A percentile compares a stretch with the other conserved stretches of the same genome.
Conservation (phyloP, 2,329 filamentous ascomycete species). For the Graphium sp. region DNA sequence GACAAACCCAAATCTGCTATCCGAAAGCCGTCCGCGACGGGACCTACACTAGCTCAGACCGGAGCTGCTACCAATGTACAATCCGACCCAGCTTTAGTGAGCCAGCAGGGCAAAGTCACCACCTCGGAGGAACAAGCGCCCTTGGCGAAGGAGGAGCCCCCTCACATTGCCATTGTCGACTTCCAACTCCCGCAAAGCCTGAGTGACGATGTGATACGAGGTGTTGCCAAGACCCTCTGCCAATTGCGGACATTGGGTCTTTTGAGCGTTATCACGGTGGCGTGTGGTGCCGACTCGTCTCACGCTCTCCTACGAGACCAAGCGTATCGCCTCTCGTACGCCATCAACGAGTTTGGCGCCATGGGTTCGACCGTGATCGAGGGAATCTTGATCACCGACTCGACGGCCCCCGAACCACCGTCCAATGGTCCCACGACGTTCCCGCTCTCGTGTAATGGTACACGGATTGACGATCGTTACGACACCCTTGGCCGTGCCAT, state of each 20-base stretch:
- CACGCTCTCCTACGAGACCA: slow-evolving; percentile 37
- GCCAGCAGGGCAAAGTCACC: background rate
- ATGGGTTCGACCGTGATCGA: slow-evolving; percentile 55
- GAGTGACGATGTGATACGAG: slow-evolving; percentile 50
- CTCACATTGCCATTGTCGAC: slow-evolving; percentile 70
- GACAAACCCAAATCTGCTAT: slow-evolving; percentile 7
- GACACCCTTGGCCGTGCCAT: slow-evolving; percentile 2
- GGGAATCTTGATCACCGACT: slow-evolving; percentile 10
- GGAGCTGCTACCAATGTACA: background rate
- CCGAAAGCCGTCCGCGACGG: slow-evolving; percentile 4
- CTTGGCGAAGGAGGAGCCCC: slow-evolving; percentile 10
- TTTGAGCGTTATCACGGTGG: slow-evolving; percentile 66
- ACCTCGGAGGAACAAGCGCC: background rate
- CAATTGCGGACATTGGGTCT: slow-evolving; percentile 74
- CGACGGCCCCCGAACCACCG: background rate
- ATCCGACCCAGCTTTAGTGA: background rate
- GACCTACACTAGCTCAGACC: background rate
- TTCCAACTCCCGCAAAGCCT: slow-evolving; percentile 58
- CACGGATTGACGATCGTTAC: slow-evolving; percentile 1
- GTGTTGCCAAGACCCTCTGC: slow-evolving; percentile 67
- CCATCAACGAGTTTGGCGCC: slow-evolving; percentile 53
- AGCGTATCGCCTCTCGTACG: slow-evolving; percentile 55
- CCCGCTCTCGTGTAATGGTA: slow-evolving; percentile 5
- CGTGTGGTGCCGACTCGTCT: slow-evolving; percentile 35
- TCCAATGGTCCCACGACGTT: slow-evolving; percentile 2